Conservation (phyloP, 2,329 filamentous ascomycete genomes). For the Aschersonia sp. region DNA sequence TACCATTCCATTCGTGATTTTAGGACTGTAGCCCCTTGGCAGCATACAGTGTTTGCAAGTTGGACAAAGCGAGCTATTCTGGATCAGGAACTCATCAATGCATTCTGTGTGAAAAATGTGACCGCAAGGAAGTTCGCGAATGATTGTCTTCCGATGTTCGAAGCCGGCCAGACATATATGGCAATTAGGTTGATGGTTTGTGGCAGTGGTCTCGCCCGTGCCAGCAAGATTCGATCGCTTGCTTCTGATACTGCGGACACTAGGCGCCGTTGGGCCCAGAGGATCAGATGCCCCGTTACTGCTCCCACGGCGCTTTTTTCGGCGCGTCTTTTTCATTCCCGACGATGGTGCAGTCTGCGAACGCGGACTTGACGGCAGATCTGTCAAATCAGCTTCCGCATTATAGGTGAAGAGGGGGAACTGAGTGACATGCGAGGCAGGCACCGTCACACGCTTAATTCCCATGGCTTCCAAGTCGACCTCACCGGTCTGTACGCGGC, state of each 20-base stretch:
- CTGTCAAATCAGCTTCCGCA: constrained; percentile 31
- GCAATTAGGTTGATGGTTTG: constrained; percentile 65
- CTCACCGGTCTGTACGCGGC: constrained; percentile 61
- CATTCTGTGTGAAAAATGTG: constrained; percentile 92
- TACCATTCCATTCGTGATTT: constrained; percentile 76
- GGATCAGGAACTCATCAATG: constrained; percentile 69
- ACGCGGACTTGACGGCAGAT: constrained; percentile 16
- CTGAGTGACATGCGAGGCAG: constrained; percentile 51
- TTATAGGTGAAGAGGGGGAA: constrained; percentile 72
- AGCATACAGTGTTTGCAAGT: constrained; percentile 78
- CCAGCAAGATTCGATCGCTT: constrained; percentile 21
- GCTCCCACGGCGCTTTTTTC: constrained; percentile 15
- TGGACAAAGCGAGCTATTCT: constrained; percentile 76
- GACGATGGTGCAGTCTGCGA: constrained; percentile 12
- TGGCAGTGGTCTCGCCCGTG: constrained; percentile 23
- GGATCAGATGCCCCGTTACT: constrained; percentile 14
- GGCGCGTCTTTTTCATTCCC: constrained; percentile 15
- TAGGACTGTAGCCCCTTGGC: constrained; percentile 50
- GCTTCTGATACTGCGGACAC: constrained; percentile 17
- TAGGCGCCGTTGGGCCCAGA: constrained; percentile 6
- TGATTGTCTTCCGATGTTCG: constrained; percentile 50
- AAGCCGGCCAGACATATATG: constrained; percentile 85
- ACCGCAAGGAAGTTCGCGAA: constrained; percentile 75
- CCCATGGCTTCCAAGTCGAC: constrained; percentile 77
- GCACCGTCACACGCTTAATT: constrained; percentile 69